phyloP scores from a whole-genome alignment of 2,329 filamentous ascomycete species.

The Fusarium equiseti region DNA sequence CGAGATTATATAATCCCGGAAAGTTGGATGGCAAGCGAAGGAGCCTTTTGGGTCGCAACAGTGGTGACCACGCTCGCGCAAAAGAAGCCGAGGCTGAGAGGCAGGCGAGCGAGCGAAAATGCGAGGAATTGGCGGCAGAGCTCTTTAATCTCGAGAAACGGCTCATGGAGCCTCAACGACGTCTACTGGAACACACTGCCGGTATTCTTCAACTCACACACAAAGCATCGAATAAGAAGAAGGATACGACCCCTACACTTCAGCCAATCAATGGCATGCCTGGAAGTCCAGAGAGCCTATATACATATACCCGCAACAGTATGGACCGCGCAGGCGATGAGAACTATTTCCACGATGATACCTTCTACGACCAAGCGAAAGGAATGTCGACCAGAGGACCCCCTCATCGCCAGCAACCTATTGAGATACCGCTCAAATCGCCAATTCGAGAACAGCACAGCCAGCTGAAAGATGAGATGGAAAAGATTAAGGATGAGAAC shows the following conservation, averaged over 20 bases:
- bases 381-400: conserved; percentile 50
- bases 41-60: conserved; percentile 64
- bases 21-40: conserved; percentile 60
- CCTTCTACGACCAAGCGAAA: conserved; percentile 75
- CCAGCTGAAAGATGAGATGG: conserved; percentile 62
- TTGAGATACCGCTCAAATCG: conserved; percentile 71
- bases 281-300: conserved; percentile 81
- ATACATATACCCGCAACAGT: conserved; percentile 73
- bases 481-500: conserved; percentile 62
- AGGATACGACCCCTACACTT: conserved; percentile 56
- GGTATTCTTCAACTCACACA: conserved; percentile 93
- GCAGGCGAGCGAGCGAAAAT: conserved; percentile 79
- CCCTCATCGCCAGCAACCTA: conserved; percentile 56
- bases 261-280: conserved; percentile 70
- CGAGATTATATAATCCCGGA: conserved; percentile 79
- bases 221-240: conserved; percentile 72
- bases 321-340: conserved; percentile 66
- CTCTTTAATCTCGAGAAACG: conserved; percentile 83
- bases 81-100: conserved; percentile 80
- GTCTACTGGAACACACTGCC: conserved; percentile 89
- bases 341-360: conserved; percentile 81
- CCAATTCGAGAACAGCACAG: conserved; percentile 66
- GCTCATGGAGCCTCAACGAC: conserved; percentile 78
- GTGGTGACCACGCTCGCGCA: conserved; percentile 62
- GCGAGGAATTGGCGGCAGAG: conserved; percentile 85